These are phyloP conservation scores for Raphanus sativus DNA, from an alignment of 345 rosid genomes.

Conservation along the genomic window DNA sequence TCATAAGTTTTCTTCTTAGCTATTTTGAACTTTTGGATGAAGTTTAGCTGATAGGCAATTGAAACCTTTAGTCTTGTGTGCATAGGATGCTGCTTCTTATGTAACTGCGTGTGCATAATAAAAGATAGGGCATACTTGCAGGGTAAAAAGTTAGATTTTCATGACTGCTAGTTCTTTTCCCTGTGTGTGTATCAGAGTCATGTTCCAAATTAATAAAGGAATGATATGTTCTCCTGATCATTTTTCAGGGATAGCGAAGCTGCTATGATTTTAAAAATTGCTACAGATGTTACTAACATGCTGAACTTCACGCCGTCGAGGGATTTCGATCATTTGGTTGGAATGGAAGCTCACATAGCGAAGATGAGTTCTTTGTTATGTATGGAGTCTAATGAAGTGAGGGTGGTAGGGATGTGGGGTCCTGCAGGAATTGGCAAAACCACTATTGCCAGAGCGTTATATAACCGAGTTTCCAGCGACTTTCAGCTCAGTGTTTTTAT, in stretches of 20 bases:
- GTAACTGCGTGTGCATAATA: no score
- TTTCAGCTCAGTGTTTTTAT: not conserved
- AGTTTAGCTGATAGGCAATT: not conserved
- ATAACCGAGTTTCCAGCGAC: not conserved
- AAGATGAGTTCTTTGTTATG: not conserved
- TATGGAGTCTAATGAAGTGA: not conserved
- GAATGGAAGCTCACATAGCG: not conserved
- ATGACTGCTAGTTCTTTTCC: not conserved
- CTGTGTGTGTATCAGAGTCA: not conserved
- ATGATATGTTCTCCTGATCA: not conserved
- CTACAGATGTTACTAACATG: not conserved
- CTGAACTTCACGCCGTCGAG: not conserved
- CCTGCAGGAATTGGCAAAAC: not conserved
- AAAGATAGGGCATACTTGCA: no score
- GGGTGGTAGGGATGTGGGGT: not conserved
- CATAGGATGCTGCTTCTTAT: no score
- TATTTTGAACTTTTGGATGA: not conserved
- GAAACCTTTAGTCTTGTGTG: not conserved
- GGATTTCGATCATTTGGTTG: not conserved
- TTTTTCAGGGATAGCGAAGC: not conserved
- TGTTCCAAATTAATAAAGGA: not conserved
- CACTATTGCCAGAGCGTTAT: not conserved
- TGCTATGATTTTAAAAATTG: not conserved
- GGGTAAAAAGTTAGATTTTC: not conserved
- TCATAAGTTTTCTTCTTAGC: not conserved